Evolutionary conservation across 176 grass and related monocot species (phyloP).

Genomic region (Thinopyrum elongatum): DNA sequence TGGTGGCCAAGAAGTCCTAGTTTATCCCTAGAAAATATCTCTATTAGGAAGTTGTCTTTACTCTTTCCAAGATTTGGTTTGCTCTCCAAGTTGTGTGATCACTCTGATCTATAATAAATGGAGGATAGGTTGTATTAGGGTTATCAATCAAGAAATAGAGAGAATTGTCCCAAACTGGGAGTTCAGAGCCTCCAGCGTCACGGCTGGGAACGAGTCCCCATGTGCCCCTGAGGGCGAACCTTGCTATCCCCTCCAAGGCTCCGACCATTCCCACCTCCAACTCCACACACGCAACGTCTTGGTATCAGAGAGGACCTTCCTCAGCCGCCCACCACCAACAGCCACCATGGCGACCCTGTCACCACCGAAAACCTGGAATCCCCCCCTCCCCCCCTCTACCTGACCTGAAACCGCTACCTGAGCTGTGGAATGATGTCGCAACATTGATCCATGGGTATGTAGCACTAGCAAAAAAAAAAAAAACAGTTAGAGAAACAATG

Average conservation of each 20-base stretch:
- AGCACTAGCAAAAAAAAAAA: too few relatives aligned
- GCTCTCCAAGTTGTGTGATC: not conserved
- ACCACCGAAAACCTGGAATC: not conserved
- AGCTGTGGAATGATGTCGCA: not conserved
- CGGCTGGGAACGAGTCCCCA: not conserved
- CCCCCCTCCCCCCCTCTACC: too few relatives aligned
- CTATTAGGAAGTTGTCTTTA: not conserved
- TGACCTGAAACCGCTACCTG: not conserved
- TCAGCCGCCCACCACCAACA: not conserved
- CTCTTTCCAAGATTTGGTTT: not conserved
- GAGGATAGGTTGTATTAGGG: not conserved
- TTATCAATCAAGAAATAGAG: not conserved
- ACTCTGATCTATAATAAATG: not conserved
- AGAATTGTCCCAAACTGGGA: not conserved
- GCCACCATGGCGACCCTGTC: not conserved
- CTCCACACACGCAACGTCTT: not conserved
- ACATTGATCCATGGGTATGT: too few relatives aligned
- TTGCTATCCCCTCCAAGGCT: not conserved
- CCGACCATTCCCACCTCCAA: not conserved
- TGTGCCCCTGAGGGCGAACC: not conserved
- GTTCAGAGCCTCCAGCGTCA: not conserved
- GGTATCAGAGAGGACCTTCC: not conserved
- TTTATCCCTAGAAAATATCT: not conserved
- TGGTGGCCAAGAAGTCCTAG: not conserved
- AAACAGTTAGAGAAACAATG: too few relatives aligned